phyloP scores from a whole-genome alignment of 257 asterid species.

The Solanum boliviense region DNA sequence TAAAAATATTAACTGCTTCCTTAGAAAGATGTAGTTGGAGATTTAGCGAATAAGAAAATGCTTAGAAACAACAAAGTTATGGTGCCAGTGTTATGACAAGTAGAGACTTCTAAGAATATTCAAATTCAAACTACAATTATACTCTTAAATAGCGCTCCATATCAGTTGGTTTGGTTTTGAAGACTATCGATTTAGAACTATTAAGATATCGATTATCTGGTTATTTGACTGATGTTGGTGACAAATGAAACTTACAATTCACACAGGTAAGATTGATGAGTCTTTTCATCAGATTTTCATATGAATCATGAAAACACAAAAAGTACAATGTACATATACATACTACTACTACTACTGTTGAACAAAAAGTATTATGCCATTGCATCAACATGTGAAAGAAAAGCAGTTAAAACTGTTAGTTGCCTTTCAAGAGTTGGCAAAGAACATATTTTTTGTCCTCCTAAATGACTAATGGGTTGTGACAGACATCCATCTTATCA shows the following conservation, averaged over 20 bases:
- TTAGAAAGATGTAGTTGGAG: not conserved
- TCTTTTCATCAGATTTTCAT: not conserved
- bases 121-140: not conserved
- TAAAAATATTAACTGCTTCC: not conserved
- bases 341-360: not conserved
- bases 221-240: not conserved
- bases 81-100: not conserved
- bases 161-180: not conserved
- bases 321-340: not conserved
- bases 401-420: conserved; percentile 1
- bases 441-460: not conserved
- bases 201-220: not conserved
- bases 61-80: not conserved
- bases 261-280: not conserved
- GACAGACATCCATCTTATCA: conserved; percentile 1
- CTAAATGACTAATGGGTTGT: not conserved
- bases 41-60: not conserved
- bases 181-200: not conserved
- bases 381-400: not conserved
- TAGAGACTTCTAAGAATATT: not conserved
- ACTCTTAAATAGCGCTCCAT: not conserved
- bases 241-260: not conserved
- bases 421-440: not conserved
- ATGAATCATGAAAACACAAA: not conserved
- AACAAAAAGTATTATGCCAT: not conserved